phyloP scores from a whole-genome alignment of 31 red algal species.

The Endocladia muricata region DNA sequence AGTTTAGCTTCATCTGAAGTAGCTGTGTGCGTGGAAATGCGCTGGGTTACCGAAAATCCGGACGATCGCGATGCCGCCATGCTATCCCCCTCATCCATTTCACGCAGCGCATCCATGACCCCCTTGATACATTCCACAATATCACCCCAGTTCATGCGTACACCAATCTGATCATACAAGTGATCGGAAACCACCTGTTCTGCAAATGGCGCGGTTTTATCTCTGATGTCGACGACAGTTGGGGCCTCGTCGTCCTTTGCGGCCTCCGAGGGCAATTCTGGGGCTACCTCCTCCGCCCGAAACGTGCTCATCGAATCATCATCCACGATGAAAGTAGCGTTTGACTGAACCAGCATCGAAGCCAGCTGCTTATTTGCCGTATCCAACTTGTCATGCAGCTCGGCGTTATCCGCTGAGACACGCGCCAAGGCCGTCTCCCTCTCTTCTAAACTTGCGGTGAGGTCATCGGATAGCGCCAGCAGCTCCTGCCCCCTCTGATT shows the following conservation, averaged over 20 bases:
- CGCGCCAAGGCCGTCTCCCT: slow-evolving; percentile 27
- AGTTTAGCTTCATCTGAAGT: slow-evolving; percentile 12
- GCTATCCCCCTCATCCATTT: slow-evolving; percentile 34
- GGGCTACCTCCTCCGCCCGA: not conserved
- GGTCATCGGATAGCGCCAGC: slow-evolving; percentile 20
- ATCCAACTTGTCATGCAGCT: slow-evolving; percentile 18
- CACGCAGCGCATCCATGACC: slow-evolving; percentile 51
- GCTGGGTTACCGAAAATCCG: not conserved
- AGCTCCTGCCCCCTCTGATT: slow-evolving; percentile 34
- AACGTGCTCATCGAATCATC: not conserved
- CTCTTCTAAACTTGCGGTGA: slow-evolving; percentile 25
- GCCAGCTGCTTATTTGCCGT: slow-evolving; percentile 44
- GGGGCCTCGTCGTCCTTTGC: not conserved
- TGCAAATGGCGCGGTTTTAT: slow-evolving; percentile 5
- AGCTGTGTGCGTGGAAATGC: not conserved
- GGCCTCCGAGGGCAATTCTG: not conserved
- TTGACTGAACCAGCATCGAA: slow-evolving; percentile 30
- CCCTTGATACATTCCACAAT: slow-evolving; percentile 50
- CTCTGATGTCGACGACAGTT: not conserved
- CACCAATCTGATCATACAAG: slow-evolving; percentile 26
- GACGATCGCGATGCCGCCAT: not conserved
- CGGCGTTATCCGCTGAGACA: slow-evolving; percentile 6
- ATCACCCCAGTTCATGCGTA: slow-evolving; percentile 40
- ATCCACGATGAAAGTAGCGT: slow-evolving; percentile 1
- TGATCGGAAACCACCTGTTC: slow-evolving; percentile 36